Evolutionary conservation across 306 rosid species (phyloP).

Genomic region (Rosa chinensis): DNA sequence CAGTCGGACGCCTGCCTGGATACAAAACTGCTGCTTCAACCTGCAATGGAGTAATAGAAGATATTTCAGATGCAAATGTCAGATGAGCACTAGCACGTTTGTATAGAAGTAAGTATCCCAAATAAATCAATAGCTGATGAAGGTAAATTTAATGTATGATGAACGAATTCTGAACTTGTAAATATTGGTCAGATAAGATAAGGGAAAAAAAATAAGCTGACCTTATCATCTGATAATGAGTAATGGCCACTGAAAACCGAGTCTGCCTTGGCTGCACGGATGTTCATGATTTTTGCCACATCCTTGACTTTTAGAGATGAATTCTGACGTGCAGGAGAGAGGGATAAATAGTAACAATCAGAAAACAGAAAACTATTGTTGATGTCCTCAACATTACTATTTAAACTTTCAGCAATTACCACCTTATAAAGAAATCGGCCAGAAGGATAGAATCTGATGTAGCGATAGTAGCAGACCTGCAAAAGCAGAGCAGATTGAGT

Average conservation of each 20-base stretch:
- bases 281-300: conserved; percentile 83
- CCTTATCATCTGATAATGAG: conserved; percentile 87
- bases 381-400: background rate
- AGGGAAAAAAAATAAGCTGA: conserved; percentile 20
- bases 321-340: conserved; percentile 52
- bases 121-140: conserved; percentile 8
- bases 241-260: conserved; percentile 74
- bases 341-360: conserved; percentile 23
- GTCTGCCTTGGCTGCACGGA: conserved; percentile 68
- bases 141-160: background rate
- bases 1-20: conserved; percentile 87
- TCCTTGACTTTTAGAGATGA: conserved; percentile 87
- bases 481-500: conserved; percentile 20
- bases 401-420: conserved; percentile 20
- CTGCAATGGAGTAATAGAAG: conserved; percentile 43
- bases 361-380: conserved; percentile 7
- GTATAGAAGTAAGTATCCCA: background rate
- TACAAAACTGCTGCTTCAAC: conserved; percentile 95
- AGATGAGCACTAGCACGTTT: background rate
- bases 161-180: background rate
- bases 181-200: background rate
- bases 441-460: conserved; percentile 81
- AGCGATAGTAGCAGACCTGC: conserved; percentile 95
- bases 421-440: conserved; percentile 96
- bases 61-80: conserved; percentile 23